Percentiles rank a stretch among this genome's conserved stretches.
These are phyloP conservation scores for Aspergillus spinulosporus DNA, from an alignment of 2,329 filamentous ascomycete genomes.

Conservation along the genomic window DNA sequence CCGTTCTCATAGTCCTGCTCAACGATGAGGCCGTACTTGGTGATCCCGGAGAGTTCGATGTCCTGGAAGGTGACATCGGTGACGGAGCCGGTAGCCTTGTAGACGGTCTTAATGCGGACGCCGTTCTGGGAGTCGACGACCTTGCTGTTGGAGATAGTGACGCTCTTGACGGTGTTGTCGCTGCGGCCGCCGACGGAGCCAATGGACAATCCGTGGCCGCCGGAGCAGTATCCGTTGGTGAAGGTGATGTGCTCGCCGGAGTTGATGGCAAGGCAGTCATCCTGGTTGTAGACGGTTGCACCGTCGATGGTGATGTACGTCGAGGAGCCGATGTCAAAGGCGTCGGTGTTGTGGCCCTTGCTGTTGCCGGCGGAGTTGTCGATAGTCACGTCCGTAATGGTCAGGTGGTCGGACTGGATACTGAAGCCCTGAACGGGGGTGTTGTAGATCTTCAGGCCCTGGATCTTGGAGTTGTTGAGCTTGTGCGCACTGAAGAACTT, in stretches of 20 bases:
- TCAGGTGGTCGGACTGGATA: slow-evolving; percentile 51
- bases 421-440: slow-evolving; percentile 41
- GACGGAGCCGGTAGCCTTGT: slow-evolving; percentile 54
- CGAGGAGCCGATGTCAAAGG: slow-evolving; percentile 57
- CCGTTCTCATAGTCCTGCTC: slow-evolving; percentile 60
- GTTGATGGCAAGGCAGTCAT: slow-evolving; percentile 62
- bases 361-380: slow-evolving; percentile 57
- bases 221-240: slow-evolving; percentile 46
- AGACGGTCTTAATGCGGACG: slow-evolving; percentile 52
- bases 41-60: slow-evolving; percentile 36
- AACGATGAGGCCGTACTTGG: slow-evolving; percentile 54
- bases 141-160: slow-evolving; percentile 52
- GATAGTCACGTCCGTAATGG: slow-evolving; percentile 54
- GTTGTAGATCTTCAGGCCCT: slow-evolving; percentile 34
- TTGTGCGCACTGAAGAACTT: slow-evolving; percentile 59
- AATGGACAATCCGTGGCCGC: slow-evolving; percentile 37
- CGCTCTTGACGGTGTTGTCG: slow-evolving; percentile 55
- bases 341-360: slow-evolving; percentile 59
- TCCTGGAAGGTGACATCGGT: slow-evolving; percentile 53
- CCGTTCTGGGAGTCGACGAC: slow-evolving; percentile 46
- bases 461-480: slow-evolving; percentile 33
- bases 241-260: slow-evolving; percentile 54
- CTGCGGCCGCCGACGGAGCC: slow-evolving; percentile 47
- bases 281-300: slow-evolving; percentile 60
- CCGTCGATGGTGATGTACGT: slow-evolving; percentile 53